phyloP scores from a whole-genome alignment of 495 filamentous ascomycete genomes.

The Parathielavia hyrcaniae region DNA sequence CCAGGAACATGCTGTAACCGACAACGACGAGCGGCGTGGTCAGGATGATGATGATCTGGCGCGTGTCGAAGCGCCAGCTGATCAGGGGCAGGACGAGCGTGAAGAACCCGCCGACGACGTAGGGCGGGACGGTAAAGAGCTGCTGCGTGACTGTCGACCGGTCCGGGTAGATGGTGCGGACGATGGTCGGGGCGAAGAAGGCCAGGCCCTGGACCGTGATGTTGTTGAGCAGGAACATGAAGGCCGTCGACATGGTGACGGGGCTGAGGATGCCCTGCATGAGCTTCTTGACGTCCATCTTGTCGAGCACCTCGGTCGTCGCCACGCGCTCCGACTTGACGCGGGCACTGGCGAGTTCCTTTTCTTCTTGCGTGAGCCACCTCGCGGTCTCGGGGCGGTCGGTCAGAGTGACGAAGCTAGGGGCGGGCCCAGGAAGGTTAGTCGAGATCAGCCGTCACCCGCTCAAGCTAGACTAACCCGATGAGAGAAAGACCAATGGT shows the following conservation, averaged over 20 bases:
- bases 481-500: slow-evolving; percentile 50
- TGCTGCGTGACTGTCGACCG: slow-evolving; percentile 45
- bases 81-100: slow-evolving; percentile 55
- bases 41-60: slow-evolving; percentile 58
- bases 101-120: slow-evolving; percentile 63
- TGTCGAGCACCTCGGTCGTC: slow-evolving; percentile 59
- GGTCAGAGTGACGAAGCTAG: slow-evolving; percentile 48
- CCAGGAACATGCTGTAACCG: slow-evolving; percentile 69
- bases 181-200: slow-evolving; percentile 69
- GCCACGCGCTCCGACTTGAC: slow-evolving; percentile 60
- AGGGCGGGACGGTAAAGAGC: slow-evolving; percentile 65
- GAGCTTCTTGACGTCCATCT: slow-evolving; percentile 56
- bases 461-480: slow-evolving; percentile 13
- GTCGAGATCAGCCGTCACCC: neutral
- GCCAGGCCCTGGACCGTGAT: slow-evolving; percentile 70
- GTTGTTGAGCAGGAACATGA: slow-evolving; percentile 65
- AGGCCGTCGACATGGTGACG: slow-evolving; percentile 46
- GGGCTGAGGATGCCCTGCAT: slow-evolving; percentile 30
- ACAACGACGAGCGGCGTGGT: slow-evolving; percentile 53
- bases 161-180: slow-evolving; percentile 58
- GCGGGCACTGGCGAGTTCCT: slow-evolving; percentile 45
- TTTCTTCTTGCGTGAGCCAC: slow-evolving; percentile 54
- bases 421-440: neutral
- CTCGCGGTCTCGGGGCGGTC: slow-evolving; percentile 54
- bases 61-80: slow-evolving; percentile 53